phyloP scores from a whole-genome alignment of 1,139 yeast genomes.

The Zygoascus hellenicus region DNA sequence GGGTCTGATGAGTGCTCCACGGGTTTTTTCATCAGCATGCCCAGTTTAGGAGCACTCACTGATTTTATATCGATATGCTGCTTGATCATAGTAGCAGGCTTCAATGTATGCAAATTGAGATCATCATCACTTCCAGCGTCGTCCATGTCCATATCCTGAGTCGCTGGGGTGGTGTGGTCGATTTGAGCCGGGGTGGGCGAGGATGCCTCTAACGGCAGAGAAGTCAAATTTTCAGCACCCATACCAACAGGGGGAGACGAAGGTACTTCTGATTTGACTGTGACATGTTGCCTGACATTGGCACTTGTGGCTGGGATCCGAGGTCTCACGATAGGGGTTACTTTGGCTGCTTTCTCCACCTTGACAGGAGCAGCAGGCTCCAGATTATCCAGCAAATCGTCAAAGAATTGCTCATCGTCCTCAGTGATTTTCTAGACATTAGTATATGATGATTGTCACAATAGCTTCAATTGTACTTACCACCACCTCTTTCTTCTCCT shows the following conservation, averaged over 20 bases:
- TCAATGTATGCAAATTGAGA: neutral
- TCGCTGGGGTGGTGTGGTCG: conserved; percentile 1
- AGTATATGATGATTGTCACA: neutral
- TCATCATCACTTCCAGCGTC: conserved; percentile 1
- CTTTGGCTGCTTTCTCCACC: conserved; percentile 12
- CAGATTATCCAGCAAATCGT: conserved; percentile 26
- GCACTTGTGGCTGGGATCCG: neutral
- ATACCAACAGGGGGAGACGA: conserved; percentile 12
- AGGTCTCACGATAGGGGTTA: conserved; percentile 2
- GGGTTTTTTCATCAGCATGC: neutral
- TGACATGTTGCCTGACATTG: conserved; percentile 1
- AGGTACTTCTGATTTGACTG: conserved; percentile 6
- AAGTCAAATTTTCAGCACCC: conserved; percentile 5
- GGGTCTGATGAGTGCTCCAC: conserved; percentile 3
- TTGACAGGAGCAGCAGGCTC: conserved; percentile 12
- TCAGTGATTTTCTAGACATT: conserved; percentile 17
- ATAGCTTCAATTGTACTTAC: neutral
- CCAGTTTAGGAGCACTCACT: conserved; percentile 1
- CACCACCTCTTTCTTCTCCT: conserved; percentile 9
- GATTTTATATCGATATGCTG: neutral
- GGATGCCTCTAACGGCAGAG: conserved; percentile 1
- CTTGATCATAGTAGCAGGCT: neutral
- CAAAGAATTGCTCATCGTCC: conserved; percentile 31
- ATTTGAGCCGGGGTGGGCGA: conserved; percentile 2
- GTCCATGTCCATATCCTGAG: conserved; percentile 3